phyloP scores from a whole-genome alignment of 371 early-diverging fungal genomes.

The Actinomortierella ambigua region DNA sequence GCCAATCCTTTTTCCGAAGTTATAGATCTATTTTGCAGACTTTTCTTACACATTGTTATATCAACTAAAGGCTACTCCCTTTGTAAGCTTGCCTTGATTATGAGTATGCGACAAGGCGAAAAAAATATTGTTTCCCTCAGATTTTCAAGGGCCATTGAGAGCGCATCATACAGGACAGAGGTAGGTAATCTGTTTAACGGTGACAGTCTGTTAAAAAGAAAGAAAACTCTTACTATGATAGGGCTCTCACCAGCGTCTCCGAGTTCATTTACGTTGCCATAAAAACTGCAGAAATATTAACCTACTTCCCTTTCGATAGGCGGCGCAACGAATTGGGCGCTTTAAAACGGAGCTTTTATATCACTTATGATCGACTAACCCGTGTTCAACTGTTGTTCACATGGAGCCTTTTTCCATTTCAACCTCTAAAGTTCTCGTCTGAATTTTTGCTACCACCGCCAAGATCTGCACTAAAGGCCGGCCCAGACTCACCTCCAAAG shows the following conservation, averaged over 20 bases:
- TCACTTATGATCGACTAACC: slow-evolving; percentile 72
- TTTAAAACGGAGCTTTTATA: slow-evolving; percentile 55
- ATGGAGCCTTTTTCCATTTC: slow-evolving; percentile 62
- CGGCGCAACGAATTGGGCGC: slow-evolving; percentile 37
- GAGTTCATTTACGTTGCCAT: slow-evolving; percentile 58
- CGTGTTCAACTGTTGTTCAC: slow-evolving; percentile 63
- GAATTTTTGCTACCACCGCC: slow-evolving; percentile 70
- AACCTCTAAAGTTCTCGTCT: slow-evolving; percentile 71
- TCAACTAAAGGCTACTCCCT: slow-evolving; percentile 69
- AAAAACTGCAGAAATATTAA: slow-evolving; percentile 63
- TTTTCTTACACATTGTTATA: slow-evolving; percentile 73
- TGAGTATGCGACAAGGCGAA: slow-evolving; percentile 63
- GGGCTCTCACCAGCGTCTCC: slow-evolving; percentile 57
- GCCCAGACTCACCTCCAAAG: slow-evolving; percentile 56
- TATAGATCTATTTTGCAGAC: slow-evolving; percentile 72
- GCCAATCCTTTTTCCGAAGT: slow-evolving; percentile 68
- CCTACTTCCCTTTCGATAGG: slow-evolving; percentile 69
- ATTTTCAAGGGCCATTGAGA: slow-evolving; percentile 62
- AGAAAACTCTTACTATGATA: slow-evolving; percentile 66
- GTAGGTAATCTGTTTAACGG: slow-evolving; percentile 57
- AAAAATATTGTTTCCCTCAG: slow-evolving; percentile 58
- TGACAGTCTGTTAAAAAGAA: slow-evolving; percentile 56
- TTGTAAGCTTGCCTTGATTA: slow-evolving; percentile 69
- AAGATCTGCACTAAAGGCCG: slow-evolving; percentile 68
- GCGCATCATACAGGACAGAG: slow-evolving; percentile 56